A percentile compares a stretch with the other conserved stretches of the same genome.
Evolutionary conservation across 352 stramenopile genomes (phyloP).

Genomic region (Salisapilia sapeloensis): DNA sequence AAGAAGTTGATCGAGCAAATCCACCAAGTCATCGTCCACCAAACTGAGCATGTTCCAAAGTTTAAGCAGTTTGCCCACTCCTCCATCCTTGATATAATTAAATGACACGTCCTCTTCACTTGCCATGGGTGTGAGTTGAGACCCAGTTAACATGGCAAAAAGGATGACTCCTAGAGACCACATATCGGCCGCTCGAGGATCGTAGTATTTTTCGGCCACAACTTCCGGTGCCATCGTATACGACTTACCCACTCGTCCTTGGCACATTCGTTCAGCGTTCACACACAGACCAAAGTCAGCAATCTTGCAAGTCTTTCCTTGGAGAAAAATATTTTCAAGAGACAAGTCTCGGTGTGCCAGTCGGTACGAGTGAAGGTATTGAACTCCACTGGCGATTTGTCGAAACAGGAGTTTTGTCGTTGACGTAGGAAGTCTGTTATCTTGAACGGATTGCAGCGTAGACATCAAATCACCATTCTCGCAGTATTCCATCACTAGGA

Average conservation of each 20-base stretch:
- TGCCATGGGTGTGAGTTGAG: slow-evolving; percentile 20
- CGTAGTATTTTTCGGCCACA: slow-evolving; percentile 12
- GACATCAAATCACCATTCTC: slow-evolving; percentile 21
- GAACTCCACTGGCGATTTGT: slow-evolving; percentile 21
- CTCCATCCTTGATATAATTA: slow-evolving; percentile 16
- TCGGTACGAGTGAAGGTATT: slow-evolving; percentile 15
- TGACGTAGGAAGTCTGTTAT: slow-evolving; percentile 7
- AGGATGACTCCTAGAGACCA: slow-evolving; percentile 52
- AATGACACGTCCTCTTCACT: slow-evolving; percentile 20
- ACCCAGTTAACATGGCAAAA: slow-evolving; percentile 46
- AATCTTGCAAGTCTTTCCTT: slow-evolving; percentile 15
- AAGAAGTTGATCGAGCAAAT: slow-evolving; percentile 19
- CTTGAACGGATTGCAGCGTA: slow-evolving; percentile 7
- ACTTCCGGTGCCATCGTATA: slow-evolving; percentile 56
- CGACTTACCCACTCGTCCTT: slow-evolving; percentile 29
- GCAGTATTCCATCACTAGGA: slow-evolving; percentile 36
- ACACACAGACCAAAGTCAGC: slow-evolving; percentile 37
- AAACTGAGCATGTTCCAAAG: slow-evolving; percentile 20
- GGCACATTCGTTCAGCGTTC: slow-evolving; percentile 13
- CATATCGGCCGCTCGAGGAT: slow-evolving; percentile 31
- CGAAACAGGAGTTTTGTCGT: slow-evolving; percentile 10
- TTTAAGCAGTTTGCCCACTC: slow-evolving; percentile 20
- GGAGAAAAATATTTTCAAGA: slow-evolving; percentile 31
- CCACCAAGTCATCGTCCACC: slow-evolving; percentile 7
- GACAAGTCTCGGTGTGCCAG: slow-evolving; percentile 38